These are phyloP conservation scores for Paxillus ammoniavirescens DNA, from an alignment of 768 basidiomycete species.

Conservation along the genomic window DNA sequence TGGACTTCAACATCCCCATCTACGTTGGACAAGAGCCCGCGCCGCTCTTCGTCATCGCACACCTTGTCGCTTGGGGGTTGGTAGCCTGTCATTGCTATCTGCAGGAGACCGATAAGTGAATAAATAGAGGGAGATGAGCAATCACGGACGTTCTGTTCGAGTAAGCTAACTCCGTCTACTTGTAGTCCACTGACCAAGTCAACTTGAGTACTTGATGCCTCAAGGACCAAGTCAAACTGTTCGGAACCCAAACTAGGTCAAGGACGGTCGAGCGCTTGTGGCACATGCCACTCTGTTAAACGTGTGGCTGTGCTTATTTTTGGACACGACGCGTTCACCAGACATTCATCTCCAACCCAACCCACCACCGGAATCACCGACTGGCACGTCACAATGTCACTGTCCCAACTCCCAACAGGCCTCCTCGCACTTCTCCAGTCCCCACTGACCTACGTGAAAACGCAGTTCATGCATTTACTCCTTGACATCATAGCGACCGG, in stretches of 20 bases:
- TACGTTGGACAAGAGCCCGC: slow-evolving; percentile 15
- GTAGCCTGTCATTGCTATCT: neutral
- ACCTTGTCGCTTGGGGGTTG: neutral
- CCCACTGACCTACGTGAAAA: slow-evolving; percentile 14
- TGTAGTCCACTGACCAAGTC: too few relatives aligned
- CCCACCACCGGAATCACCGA: neutral
- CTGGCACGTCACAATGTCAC: neutral
- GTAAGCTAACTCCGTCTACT: too few relatives aligned
- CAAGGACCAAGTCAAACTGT: too few relatives aligned
- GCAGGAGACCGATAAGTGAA: neutral
- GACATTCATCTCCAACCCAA: neutral
- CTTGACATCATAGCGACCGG: slow-evolving; percentile 73
- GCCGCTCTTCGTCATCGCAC: slow-evolving; percentile 27
- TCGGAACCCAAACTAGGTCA: too few relatives aligned
- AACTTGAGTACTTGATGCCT: too few relatives aligned
- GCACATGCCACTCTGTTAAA: too few relatives aligned
- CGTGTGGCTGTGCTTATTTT: too few relatives aligned
- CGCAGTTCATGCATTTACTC: slow-evolving; percentile 41
- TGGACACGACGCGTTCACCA: too few relatives aligned
- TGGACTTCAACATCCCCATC: slow-evolving; percentile 7
- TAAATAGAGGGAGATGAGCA: too few relatives aligned
- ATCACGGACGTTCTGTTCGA: too few relatives aligned
- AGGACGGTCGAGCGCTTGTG: too few relatives aligned
- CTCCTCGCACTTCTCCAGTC: slow-evolving; percentile 12
- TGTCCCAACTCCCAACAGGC: neutral